These are phyloP conservation scores for Metrosideros polymorpha DNA, from an alignment of 441 rosid genomes.

Conservation along the genomic window DNA sequence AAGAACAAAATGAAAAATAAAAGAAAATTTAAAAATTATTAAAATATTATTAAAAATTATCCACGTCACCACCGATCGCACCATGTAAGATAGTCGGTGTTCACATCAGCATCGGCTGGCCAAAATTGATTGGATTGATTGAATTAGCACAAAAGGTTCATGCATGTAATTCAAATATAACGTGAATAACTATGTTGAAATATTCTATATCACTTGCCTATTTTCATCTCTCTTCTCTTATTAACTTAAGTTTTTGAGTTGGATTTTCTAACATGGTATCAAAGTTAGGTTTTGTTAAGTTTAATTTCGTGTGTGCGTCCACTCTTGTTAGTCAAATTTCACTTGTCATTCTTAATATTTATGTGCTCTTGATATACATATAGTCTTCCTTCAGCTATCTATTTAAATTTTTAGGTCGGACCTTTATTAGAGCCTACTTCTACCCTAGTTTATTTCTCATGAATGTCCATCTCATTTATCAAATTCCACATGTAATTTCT, in stretches of 20 bases:
- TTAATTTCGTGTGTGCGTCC: rapidly evolving
- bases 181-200: neutral
- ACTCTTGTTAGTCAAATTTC: neutral
- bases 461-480: neutral
- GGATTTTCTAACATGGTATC: rapidly evolving
- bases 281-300: neutral
- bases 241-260: neutral
- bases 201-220: rapidly evolving
- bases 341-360: rapidly evolving
- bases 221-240: rapidly evolving
- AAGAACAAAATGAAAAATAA: no score
- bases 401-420: neutral
- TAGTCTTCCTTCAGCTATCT: neutral
- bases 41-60: no score
- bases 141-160: no score
- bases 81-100: no score
- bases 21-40: no score
- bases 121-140: no score
- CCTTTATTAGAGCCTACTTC: neutral
- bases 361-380: no score
- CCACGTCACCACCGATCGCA: no score
- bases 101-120: no score
- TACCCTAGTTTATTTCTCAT: neutral
- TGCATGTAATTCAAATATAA: neutral
- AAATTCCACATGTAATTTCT: no score